Evolutionary conservation across 164 flowering plant species (phyloP).

Genomic region (Piper betle): DNA sequence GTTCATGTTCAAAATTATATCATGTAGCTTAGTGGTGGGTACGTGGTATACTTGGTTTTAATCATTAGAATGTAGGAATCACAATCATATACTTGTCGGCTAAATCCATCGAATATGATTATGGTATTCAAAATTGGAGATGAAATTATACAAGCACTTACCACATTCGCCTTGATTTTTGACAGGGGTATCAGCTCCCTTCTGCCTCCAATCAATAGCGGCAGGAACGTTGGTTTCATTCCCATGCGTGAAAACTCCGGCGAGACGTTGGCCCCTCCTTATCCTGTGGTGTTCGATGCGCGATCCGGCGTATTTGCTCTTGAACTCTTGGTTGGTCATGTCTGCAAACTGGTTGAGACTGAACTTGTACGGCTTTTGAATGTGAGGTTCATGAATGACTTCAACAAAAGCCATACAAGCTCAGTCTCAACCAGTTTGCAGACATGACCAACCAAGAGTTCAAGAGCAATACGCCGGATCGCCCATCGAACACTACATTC

Average conservation of each 20-base stretch:
- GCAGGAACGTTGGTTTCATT: constrained; percentile 27
- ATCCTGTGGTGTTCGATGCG: constrained; percentile 42
- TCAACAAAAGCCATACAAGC: constrained; percentile 49
- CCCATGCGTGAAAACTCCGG: constrained; percentile 43
- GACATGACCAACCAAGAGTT: constrained; percentile 66
- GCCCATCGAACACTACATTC: constrained; percentile 38
- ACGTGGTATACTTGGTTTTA: no score
- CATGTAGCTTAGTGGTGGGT: no score
- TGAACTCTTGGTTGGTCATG: constrained; percentile 60
- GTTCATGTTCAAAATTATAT: no score
- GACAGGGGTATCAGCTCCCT: constrained; percentile 49
- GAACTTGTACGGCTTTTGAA: constrained; percentile 50
- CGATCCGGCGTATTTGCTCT: constrained; percentile 33
- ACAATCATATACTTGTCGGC: neutral
- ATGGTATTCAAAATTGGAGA: neutral
- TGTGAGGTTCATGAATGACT: no score
- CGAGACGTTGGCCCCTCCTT: constrained; percentile 24
- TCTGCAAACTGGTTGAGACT: constrained; percentile 55
- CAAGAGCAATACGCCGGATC: constrained; percentile 25
- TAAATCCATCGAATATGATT: neutral
- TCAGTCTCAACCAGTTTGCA: constrained; percentile 51
- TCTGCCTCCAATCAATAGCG: constrained; percentile 65
- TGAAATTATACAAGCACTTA: constrained; percentile 8
- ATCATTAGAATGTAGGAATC: neutral
- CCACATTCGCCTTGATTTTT: constrained; percentile 84